These are phyloP conservation scores for Fusarium buharicum DNA, from an alignment of 2,329 filamentous ascomycete species.

Conservation along the genomic window DNA sequence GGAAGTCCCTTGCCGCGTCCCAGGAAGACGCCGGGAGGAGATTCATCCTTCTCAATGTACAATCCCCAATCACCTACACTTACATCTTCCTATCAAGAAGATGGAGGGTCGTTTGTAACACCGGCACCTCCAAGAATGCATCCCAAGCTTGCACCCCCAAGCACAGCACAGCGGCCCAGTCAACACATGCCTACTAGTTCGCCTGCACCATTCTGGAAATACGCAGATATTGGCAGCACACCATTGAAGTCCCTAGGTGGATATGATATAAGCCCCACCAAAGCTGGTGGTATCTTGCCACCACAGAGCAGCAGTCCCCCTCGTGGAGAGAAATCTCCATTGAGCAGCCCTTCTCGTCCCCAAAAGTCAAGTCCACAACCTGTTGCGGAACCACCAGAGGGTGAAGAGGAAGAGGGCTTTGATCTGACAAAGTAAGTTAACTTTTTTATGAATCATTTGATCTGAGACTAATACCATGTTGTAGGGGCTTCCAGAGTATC, in stretches of 20 bases:
- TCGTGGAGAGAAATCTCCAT: conserved; percentile 60
- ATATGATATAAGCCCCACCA: conserved; percentile 70
- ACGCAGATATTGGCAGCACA: conserved; percentile 79
- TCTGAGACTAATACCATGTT: conserved; percentile 19
- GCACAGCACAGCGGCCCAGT: conserved; percentile 82
- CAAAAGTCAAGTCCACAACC: conserved; percentile 48
- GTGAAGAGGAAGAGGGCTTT: conserved; percentile 63
- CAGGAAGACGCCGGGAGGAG: conserved; percentile 59
- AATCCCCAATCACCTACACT: conserved; percentile 69
- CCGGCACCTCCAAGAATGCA: conserved; percentile 78
- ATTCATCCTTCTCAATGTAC: conserved; percentile 60
- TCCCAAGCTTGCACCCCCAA: conserved; percentile 80
- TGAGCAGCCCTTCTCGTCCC: conserved; percentile 61
- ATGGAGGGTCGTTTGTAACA: conserved; percentile 71
- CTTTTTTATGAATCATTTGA: not conserved
- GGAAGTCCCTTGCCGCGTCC: conserved; percentile 70
- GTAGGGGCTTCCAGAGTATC: conserved; percentile 72
- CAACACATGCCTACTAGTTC: conserved; percentile 88
- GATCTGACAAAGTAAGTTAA: conserved; percentile 67
- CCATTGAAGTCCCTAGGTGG: conserved; percentile 63
- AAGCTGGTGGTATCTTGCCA: conserved; percentile 55
- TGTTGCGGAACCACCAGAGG: conserved; percentile 48
- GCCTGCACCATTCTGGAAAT: conserved; percentile 90
- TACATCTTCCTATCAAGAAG: conserved; percentile 72
- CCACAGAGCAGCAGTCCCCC: conserved; percentile 70